A percentile compares a stretch with the other conserved stretches of the same genome.
These are phyloP conservation scores for Hypoxylon rickii DNA, from an alignment of 495 filamentous ascomycete genomes.

Conservation along the genomic window DNA sequence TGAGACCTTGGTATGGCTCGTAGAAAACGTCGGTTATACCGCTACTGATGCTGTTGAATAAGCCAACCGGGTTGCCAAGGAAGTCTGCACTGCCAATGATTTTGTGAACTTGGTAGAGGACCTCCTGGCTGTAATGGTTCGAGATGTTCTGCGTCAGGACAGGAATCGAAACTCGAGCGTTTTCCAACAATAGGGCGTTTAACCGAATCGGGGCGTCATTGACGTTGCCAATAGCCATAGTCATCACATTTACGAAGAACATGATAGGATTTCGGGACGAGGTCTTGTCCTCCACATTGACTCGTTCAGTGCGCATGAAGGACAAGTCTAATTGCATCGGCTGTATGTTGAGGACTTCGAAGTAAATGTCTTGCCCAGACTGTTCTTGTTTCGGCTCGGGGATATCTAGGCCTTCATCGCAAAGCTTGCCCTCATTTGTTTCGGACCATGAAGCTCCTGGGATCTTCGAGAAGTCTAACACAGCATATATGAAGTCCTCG, in stretches of 20 bases:
- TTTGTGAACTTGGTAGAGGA: constrained; percentile 92
- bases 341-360: constrained; percentile 94
- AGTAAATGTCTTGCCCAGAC: constrained; percentile 90
- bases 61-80: constrained; percentile 94
- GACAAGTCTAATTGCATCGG: constrained; percentile 98
- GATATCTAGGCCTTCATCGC: constrained; percentile 86
- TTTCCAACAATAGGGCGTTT: constrained; percentile 93
- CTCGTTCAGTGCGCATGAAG: constrained; percentile 92
- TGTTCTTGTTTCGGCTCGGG: constrained; percentile 88
- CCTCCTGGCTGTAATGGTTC: constrained; percentile 94
- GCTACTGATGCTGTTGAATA: constrained; percentile 98
- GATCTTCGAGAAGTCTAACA: constrained; percentile 93
- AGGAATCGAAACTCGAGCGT: constrained; percentile 86
- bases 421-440: constrained; percentile 76
- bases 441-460: constrained; percentile 92
- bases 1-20: constrained; percentile 95
- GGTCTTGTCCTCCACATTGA: constrained; percentile 93
- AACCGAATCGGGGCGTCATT: constrained; percentile 94
- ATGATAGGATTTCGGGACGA: constrained; percentile 90
- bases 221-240: constrained; percentile 98
- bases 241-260: constrained; percentile 98
- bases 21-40: constrained; percentile 98
- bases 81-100: constrained; percentile 97
- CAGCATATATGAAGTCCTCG: constrained; percentile 95
- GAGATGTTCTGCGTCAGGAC: constrained; percentile 82